Conservation (phyloP, 352 stramenopile species). For the Pythium oligandrum region DNA sequence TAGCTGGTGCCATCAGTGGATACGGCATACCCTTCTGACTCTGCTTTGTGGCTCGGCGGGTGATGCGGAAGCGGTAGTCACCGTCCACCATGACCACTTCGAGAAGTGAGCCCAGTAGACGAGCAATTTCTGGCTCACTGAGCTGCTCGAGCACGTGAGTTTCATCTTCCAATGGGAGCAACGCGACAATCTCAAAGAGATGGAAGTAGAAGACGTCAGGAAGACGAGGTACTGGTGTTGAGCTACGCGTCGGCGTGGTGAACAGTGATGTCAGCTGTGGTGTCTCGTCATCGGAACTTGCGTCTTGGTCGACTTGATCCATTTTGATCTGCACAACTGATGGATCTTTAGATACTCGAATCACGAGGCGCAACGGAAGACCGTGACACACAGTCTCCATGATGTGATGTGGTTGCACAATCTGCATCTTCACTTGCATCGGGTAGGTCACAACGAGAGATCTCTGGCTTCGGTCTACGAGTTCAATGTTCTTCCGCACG, state of each 20-base stretch:
- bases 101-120: not conserved
- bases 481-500: slow-evolving; percentile 32
- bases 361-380: too few relatives aligned
- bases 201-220: slow-evolving; percentile 27
- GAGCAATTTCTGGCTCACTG: slow-evolving; percentile 26
- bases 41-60: too few relatives aligned
- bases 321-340: too few relatives aligned
- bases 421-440: slow-evolving; percentile 38
- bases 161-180: slow-evolving; percentile 29
- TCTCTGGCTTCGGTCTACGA: slow-evolving; percentile 6
- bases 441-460: slow-evolving; percentile 18
- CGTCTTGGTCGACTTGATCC: too few relatives aligned
- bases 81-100: too few relatives aligned
- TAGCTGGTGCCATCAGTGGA: too few relatives aligned
- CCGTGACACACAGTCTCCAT: too few relatives aligned
- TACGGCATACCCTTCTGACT: too few relatives aligned
- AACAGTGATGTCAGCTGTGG: too few relatives aligned
- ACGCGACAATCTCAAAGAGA: slow-evolving; percentile 31
- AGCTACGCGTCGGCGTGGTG: not conserved
- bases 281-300: too few relatives aligned
- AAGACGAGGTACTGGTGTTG: not conserved
- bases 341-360: too few relatives aligned
- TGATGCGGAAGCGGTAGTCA: too few relatives aligned
- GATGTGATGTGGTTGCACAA: slow-evolving; percentile 24
- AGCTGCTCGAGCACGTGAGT: slow-evolving; percentile 21